Evolutionary conservation across 2,329 filamentous ascomycete genomes (phyloP), one percentile per base, ranked within the genome.

Genomic region (Cladophialophora chaetospira): DNA sequence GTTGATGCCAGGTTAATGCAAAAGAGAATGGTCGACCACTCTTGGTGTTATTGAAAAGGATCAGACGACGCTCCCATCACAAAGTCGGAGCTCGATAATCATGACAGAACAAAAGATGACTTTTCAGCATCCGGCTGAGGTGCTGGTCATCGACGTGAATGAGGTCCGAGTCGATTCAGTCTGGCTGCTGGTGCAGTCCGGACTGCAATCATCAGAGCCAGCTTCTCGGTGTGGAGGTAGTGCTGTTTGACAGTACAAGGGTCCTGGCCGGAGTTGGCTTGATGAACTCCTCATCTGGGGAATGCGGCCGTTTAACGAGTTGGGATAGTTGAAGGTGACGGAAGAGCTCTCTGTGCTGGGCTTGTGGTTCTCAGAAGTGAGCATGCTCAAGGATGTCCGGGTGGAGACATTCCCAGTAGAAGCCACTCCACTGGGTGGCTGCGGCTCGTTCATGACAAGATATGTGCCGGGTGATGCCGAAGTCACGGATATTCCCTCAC

Each of bases 401-500:
- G 43, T 26, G 33, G 55, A 17, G n/a, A 21, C 19, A 15, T 36
- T 28, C 40, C 45, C 50, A 5, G 51, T 25, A 8, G 53, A 21
- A 6, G 11, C 13, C 15, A 31, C 25, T 5, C 29, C 17, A 21
- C 45, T 19, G 8, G 49, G 33, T 13, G 36, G 6, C 21, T 48
- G 55, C 3, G 35, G 4, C n/a, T 57, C 53, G 17, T 52, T 49
- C 33, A 57, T 31, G n/a, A 25, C 29, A n/a, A 57, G 45, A 11
- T 51, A 40, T 13, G 53, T 19, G 17, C 46, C 35, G 10, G 43
- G 19, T 8, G 50, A 25, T 11, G 58, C 13, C 4, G 42, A 28
- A 8, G 49, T 50, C 15, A 48, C n/a, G 53, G 65, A 25, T 58
- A 61, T 17, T 46, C 15, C 29, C 15, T 64, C 63, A 1, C 64